Evolutionary conservation across 345 rosid genomes (phyloP), one percentile per base, ranked within the genome.

Genomic region (Streptanthus diversifolius): DNA sequence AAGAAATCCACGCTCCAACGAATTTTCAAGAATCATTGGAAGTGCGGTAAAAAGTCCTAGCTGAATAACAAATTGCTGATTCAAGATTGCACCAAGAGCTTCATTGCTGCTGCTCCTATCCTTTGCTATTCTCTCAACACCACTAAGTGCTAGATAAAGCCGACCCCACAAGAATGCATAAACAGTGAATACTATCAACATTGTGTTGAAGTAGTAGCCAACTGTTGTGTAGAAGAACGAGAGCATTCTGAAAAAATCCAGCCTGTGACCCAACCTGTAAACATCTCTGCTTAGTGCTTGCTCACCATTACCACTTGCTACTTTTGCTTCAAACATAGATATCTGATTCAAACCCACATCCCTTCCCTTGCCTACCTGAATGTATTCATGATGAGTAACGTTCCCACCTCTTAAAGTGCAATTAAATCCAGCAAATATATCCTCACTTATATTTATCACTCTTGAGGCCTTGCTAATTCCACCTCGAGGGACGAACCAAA

Each of bases 271-370:
- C 83, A 93, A 78, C 73, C 99, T 75, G 80, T 93, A 93, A 55
- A 93, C 97, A 73, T 93, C 99, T 77, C 99, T 88, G 87, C 99
- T 91, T 62, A 95, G 90, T 74, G 83, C 87, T 71, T 95, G 99
- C 84, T 95, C 99, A 1, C 99, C 99, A 57, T 95, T 95, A 74
- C 99, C 99, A 82, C 99, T 95, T 18, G 99, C 93, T 77, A 95
- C 97, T 85, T 95, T 95, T 58, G 93, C 99, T 77, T 95, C 97
- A 75, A 95, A 95, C 99, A 95, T 95, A 37, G 99, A 89, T 43
- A 95, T 80, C 78, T 95, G 99, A 81, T 95, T 95, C 68, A 95
- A 65, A 29, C 99, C 99, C 65, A 95, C 99, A 86, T 95, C 99
- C 83, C 99, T 90, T 75, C 99, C 99, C 78, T 95, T 95, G 29